Conservation (phyloP, 2,329 filamentous ascomycete genomes). For the Phoma sp. region DNA sequence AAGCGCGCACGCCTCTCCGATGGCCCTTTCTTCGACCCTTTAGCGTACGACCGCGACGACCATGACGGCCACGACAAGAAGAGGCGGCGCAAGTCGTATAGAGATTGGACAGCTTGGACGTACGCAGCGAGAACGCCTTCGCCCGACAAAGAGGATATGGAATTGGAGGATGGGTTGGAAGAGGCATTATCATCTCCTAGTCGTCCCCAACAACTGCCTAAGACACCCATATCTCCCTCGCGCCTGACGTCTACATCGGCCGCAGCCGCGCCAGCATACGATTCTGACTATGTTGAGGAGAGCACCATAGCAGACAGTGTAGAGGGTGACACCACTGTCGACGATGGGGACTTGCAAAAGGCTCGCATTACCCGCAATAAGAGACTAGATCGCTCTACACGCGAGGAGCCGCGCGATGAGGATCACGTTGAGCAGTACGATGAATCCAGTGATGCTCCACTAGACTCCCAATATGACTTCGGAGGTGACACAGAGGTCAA, state of each 20-base stretch:
- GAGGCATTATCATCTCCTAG: constrained; percentile 28
- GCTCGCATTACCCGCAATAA: not conserved
- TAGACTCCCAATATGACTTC: constrained; percentile 60
- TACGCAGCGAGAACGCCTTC: constrained; percentile 74
- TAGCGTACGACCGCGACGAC: constrained; percentile 57
- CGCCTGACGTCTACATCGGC: constrained; percentile 4
- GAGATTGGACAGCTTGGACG: constrained; percentile 73
- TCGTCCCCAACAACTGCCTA: constrained; percentile 29
- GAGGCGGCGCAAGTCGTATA: constrained; percentile 71
- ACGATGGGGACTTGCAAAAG: constrained; percentile 6
- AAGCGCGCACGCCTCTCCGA: constrained; percentile 74
- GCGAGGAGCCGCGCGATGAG: constrained; percentile 20
- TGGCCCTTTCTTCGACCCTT: constrained; percentile 67
- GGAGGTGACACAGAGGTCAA: constrained; percentile 40
- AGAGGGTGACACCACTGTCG: constrained; percentile 12
- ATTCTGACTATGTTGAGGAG: constrained; percentile 3
- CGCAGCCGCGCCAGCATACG: constrained; percentile 1
- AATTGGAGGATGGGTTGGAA: constrained; percentile 21
- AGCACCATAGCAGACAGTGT: constrained; percentile 10
- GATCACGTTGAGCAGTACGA: constrained; percentile 35
- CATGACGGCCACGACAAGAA: constrained; percentile 69
- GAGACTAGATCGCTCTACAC: not conserved
- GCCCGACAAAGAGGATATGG: constrained; percentile 61
- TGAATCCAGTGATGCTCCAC: constrained; percentile 55
- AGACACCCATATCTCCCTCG: constrained; percentile 35